A percentile compares a stretch with the other conserved stretches of the same genome.
Conservation (phyloP, 805 yeast species). For the Candida insectalens region DNA sequence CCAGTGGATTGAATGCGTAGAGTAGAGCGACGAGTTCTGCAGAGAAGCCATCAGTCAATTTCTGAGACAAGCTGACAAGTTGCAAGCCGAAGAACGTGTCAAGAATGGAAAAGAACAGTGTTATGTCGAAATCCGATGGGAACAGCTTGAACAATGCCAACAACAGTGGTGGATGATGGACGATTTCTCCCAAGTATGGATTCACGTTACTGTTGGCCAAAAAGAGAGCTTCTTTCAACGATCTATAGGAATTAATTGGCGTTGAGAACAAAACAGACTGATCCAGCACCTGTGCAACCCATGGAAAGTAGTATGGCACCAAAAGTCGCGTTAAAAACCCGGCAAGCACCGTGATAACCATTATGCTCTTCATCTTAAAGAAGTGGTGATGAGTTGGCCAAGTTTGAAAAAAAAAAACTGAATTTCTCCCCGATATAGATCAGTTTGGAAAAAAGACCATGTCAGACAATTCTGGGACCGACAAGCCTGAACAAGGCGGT, state of each 20-base stretch:
- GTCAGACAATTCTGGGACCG: slow-evolving; percentile 5
- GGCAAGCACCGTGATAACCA: slow-evolving; percentile 9
- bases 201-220: slow-evolving; percentile 45
- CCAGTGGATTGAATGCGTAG: slow-evolving; percentile 74
- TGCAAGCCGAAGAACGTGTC: slow-evolving; percentile 53
- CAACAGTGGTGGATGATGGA: slow-evolving; percentile 77
- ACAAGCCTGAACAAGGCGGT: too few species aligned
- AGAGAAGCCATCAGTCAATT: slow-evolving; percentile 21
- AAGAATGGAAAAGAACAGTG: slow-evolving; percentile 40
- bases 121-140: slow-evolving; percentile 6
- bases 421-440: too few species aligned
- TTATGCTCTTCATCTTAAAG: too few species aligned
- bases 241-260: slow-evolving; percentile 60
- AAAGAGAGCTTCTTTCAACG: slow-evolving; percentile 59
- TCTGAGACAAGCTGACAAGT: slow-evolving; percentile 39
- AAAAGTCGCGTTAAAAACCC: slow-evolving; percentile 19
- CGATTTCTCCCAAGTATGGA: slow-evolving; percentile 78
- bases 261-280: slow-evolving; percentile 60
- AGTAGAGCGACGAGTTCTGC: slow-evolving; percentile 28
- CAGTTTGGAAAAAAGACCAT: slow-evolving; percentile 8
- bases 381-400: too few species aligned
- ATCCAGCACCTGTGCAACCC: slow-evolving; percentile 27
- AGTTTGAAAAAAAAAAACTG: too few species aligned
- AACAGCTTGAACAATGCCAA: slow-evolving; percentile 38
- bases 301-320: slow-evolving; percentile 22